Conservation (phyloP, 306 rosid species). For the Sicyos edulis region DNA sequence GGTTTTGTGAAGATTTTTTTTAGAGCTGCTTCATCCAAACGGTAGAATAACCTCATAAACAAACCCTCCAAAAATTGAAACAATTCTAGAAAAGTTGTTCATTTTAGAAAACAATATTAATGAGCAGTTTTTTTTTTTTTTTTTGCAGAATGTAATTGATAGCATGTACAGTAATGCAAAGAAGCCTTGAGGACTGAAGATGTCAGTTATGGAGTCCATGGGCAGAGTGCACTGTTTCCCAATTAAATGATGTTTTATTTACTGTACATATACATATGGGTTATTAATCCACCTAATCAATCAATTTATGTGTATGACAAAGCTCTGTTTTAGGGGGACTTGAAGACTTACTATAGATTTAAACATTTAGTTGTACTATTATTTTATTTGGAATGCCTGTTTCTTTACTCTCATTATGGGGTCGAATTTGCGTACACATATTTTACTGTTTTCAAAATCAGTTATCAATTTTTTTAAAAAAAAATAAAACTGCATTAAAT, state of each 20-base stretch:
- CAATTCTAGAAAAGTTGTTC: neutral
- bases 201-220: neutral
- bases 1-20: too few species aligned
- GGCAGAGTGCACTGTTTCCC: neutral
- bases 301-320: neutral
- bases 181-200: constrained; percentile 43
- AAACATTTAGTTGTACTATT: neutral
- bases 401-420: neutral
- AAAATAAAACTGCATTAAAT: too few species aligned
- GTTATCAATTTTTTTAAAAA: too few species aligned
- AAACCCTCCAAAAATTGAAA: too few species aligned
- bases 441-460: too few species aligned
- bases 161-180: constrained; percentile 65
- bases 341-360: neutral
- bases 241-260: neutral
- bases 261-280: constrained; percentile 14
- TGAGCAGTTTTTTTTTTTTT: neutral
- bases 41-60: too few species aligned
- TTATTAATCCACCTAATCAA: neutral
- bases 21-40: too few species aligned
- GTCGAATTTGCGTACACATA: too few species aligned
- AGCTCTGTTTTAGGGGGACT: neutral
- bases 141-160: constrained; percentile 53
- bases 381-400: neutral
- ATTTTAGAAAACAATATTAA: neutral